Evolutionary conservation across 1,284 basidiomycete species (phyloP).

Genomic region (Irpex rosettiformis): DNA sequence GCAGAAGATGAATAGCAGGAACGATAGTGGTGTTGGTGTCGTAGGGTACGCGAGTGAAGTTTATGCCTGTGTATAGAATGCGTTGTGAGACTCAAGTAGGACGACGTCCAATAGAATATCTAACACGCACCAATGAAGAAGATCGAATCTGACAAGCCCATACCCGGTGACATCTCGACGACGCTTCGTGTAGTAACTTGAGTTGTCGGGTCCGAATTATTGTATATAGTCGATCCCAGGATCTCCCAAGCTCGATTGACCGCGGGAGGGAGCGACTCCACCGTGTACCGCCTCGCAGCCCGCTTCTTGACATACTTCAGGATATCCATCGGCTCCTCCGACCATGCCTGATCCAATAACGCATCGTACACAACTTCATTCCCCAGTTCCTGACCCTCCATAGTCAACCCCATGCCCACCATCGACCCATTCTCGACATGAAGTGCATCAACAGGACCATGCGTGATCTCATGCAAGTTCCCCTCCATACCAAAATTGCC

Average conservation of each 20-base stretch:
- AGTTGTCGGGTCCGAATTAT: conserved; percentile 30
- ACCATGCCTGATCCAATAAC: conserved; percentile 43
- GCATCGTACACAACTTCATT: conserved; percentile 43
- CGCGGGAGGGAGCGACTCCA: conserved; percentile 23
- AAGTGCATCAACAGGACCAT: conserved; percentile 32
- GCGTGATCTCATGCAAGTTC: conserved; percentile 33
- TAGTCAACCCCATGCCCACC: conserved; percentile 39
- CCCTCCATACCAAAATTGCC: conserved; percentile 43
- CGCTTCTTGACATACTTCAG: conserved; percentile 31
- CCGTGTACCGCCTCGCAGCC: conserved; percentile 35
- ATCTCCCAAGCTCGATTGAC: conserved; percentile 36
- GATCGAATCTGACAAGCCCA: conserved; percentile 31
- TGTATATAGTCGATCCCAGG: conserved; percentile 38
- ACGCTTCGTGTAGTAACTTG: conserved; percentile 41
- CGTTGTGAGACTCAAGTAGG: not conserved
- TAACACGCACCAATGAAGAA: conserved; percentile 18
- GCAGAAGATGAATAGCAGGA: conserved; percentile 32
- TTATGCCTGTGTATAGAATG: conserved; percentile 22
- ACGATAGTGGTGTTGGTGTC: conserved; percentile 36
- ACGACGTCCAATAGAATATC: not conserved
- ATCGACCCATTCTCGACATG: conserved; percentile 29
- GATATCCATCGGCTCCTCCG: conserved; percentile 29
- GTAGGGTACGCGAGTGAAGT: conserved; percentile 36
- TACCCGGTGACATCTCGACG: conserved; percentile 32
- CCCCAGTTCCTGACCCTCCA: conserved; percentile 39